A percentile compares a stretch with the other conserved stretches of the same genome.
phyloP scores from a whole-genome alignment of 2,329 filamentous ascomycete genomes.

The Botrytis tulipae region DNA sequence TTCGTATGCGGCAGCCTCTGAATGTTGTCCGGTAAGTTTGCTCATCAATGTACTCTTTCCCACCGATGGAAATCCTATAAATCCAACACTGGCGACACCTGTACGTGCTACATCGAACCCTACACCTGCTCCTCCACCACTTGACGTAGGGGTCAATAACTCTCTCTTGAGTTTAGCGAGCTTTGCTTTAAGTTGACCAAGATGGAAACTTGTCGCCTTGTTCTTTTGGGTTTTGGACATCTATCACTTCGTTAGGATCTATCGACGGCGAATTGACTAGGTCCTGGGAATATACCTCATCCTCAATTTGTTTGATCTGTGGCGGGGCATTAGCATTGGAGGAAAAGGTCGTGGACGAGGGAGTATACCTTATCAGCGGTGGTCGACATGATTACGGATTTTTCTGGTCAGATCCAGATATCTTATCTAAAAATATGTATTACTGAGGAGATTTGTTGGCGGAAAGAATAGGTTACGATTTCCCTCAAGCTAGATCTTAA shows the following conservation, averaged over 20 bases:
- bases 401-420: constrained; percentile 1
- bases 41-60: constrained; percentile 99
- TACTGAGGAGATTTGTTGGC: not conserved
- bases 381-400: constrained; percentile 72
- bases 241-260: constrained; percentile 44
- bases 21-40: constrained; percentile 90
- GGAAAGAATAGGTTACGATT: not conserved
- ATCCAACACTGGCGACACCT: constrained; percentile 93
- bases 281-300: constrained; percentile 64
- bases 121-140: constrained; percentile 79
- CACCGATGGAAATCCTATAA: constrained; percentile 97
- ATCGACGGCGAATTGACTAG: constrained; percentile 22
- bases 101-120: constrained; percentile 98
- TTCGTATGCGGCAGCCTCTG: constrained; percentile 94
- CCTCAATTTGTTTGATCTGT: constrained; percentile 95
- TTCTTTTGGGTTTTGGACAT: constrained; percentile 98
- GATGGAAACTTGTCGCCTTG: constrained; percentile 89
- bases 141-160: constrained; percentile 79
- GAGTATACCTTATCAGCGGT: constrained; percentile 86
- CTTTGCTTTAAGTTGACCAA: constrained; percentile 96
- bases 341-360: not conserved
- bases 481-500: not conserved
- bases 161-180: constrained; percentile 97
- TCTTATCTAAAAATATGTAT: not conserved
- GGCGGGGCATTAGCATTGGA: constrained; percentile 31